Evolutionary conservation across 805 yeast genomes (phyloP).

Genomic region (Ogataea corticis): DNA sequence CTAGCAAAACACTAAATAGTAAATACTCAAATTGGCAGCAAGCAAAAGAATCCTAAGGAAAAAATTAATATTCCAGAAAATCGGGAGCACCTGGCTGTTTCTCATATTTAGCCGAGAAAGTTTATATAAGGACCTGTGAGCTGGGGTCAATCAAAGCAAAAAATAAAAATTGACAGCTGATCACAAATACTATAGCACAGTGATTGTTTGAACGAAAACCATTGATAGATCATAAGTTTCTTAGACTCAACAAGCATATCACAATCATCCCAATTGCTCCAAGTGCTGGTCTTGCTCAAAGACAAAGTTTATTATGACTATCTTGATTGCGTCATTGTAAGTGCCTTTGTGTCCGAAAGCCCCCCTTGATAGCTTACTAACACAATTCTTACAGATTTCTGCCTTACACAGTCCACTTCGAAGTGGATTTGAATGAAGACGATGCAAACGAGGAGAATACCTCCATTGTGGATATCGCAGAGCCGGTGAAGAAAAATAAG

Average conservation of each 20-base stretch:
- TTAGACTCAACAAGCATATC: neutral
- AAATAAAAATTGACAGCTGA: neutral
- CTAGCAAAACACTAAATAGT: too few relatives aligned
- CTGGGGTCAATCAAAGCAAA: neutral
- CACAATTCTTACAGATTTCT: conserved; percentile 45
- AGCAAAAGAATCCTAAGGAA: conserved; percentile 3
- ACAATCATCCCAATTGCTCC: too few relatives aligned
- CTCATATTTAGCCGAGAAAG: neutral
- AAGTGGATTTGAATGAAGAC: conserved; percentile 34
- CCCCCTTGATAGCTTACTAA: conserved; percentile 2
- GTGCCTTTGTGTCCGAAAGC: conserved; percentile 30
- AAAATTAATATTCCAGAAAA: conserved; percentile 2
- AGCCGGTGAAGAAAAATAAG: conserved; percentile 23
- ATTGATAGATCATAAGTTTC: neutral
- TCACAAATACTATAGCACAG: too few relatives aligned
- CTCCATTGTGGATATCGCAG: conserved; percentile 27
- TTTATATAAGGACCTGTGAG: neutral
- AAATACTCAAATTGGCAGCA: neutral
- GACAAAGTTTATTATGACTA: conserved; percentile 47
- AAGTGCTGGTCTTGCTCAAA: too few relatives aligned
- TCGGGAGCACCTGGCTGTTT: neutral
- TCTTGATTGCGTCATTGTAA: conserved; percentile 68
- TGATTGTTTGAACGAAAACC: too few relatives aligned
- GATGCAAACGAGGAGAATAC: conserved; percentile 14
- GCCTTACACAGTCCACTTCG: conserved; percentile 75